Conservation (phyloP, 1,284 basidiomycete genomes). For the Rhodotorula sp. region DNA sequence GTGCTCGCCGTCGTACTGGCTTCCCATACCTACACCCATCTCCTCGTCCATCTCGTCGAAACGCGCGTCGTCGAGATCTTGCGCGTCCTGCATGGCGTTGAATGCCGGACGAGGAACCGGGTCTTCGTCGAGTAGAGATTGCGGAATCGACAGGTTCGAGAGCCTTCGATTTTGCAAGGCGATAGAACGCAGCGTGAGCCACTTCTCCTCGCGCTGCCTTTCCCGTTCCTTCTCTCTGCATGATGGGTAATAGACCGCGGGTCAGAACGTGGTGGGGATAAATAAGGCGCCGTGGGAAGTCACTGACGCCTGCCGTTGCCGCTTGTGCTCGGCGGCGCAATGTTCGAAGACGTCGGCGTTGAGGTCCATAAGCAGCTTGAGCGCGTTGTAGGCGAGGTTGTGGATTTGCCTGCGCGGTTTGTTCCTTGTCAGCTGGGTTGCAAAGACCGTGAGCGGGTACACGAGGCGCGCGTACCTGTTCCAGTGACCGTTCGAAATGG, state of each 20-base stretch:
- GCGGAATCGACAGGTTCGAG: constrained; percentile 14
- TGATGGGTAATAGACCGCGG: not conserved
- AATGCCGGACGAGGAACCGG: constrained; percentile 34
- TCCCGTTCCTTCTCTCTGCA: constrained; percentile 41
- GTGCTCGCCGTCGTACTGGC: not conserved
- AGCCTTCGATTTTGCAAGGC: constrained; percentile 39
- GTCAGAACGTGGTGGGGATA: not conserved
- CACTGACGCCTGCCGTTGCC: constrained; percentile 75
- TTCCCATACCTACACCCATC: constrained; percentile 20
- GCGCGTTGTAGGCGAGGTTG: constrained; percentile 96
- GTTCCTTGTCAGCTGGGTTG: constrained; percentile 51
- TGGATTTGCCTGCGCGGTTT: constrained; percentile 70
- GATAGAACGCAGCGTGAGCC: constrained; percentile 39
- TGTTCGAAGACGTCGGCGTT: constrained; percentile 88
- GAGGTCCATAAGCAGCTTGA: constrained; percentile 99
- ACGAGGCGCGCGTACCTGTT: constrained; percentile 62
- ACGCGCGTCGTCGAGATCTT: constrained; percentile 30
- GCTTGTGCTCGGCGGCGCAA: constrained; percentile 89
- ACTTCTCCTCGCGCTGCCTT: constrained; percentile 39
- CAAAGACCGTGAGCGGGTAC: not conserved
- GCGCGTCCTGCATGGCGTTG: constrained; percentile 33
- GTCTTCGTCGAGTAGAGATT: constrained; percentile 32
- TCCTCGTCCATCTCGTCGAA: constrained; percentile 40
- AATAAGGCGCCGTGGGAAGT: not conserved
- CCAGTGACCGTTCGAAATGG: constrained; percentile 97